A percentile compares a stretch with the other conserved stretches of the same genome.
These are phyloP conservation scores for Mucor plumbeus DNA, from an alignment of 371 early-diverging fungal genomes.

Conservation along the genomic window DNA sequence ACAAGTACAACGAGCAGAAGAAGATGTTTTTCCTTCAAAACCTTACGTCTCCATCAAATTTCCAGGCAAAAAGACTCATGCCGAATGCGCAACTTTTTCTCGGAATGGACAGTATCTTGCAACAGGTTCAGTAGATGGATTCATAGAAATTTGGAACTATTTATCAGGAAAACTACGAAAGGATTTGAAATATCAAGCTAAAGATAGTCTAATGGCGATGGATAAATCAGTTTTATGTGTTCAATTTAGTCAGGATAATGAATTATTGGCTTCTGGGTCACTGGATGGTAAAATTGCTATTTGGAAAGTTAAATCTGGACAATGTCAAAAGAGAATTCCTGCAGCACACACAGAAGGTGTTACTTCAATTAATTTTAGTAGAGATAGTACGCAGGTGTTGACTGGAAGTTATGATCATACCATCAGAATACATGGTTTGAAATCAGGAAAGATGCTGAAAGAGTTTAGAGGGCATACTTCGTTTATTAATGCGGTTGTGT, in stretches of 20 bases:
- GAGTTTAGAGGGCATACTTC: slow-evolving; percentile 91
- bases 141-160: slow-evolving; percentile 94
- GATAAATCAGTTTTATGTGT: slow-evolving; percentile 81
- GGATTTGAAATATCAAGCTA: slow-evolving; percentile 89
- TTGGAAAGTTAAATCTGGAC: slow-evolving; percentile 84
- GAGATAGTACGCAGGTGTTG: slow-evolving; percentile 77
- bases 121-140: slow-evolving; percentile 92
- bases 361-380: slow-evolving; percentile 75
- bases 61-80: slow-evolving; percentile 82
- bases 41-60: slow-evolving; percentile 61
- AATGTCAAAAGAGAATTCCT: slow-evolving; percentile 71
- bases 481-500: slow-evolving; percentile 82
- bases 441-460: slow-evolving; percentile 86
- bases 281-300: slow-evolving; percentile 87
- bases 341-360: slow-evolving; percentile 89
- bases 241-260: slow-evolving; percentile 76
- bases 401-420: slow-evolving; percentile 83
- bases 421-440: slow-evolving; percentile 84
- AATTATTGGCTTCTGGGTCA: slow-evolving; percentile 85
- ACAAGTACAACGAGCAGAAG: slow-evolving; percentile 63
- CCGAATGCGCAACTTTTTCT: slow-evolving; percentile 80
- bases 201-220: slow-evolving; percentile 84
- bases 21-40: slow-evolving; percentile 72
- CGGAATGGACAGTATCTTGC: slow-evolving; percentile 82
- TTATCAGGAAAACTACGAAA: slow-evolving; percentile 86